phyloP scores from a whole-genome alignment of 768 basidiomycete species.

The Tricholoma matsutake region DNA sequence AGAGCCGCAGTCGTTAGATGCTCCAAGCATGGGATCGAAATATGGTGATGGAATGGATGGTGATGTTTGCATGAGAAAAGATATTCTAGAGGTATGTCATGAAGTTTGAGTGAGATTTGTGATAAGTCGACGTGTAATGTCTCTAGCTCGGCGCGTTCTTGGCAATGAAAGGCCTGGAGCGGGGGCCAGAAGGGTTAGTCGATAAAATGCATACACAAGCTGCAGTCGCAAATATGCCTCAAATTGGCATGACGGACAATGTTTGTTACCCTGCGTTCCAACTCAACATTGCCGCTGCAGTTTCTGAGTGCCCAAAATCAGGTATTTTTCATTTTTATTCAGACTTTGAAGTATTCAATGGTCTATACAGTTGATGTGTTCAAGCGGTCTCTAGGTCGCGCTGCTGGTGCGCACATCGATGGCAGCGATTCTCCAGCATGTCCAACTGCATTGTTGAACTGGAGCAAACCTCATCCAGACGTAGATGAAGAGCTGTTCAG shows the following conservation, averaged over 20 bases:
- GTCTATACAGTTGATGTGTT: not conserved
- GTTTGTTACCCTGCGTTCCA: not conserved
- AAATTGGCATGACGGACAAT: not conserved
- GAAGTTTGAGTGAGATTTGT: not conserved
- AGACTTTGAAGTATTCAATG: not conserved
- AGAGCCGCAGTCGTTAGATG: not conserved
- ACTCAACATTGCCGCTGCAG: not conserved
- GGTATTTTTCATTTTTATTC: not conserved
- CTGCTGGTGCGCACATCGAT: not conserved
- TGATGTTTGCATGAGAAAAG: not conserved
- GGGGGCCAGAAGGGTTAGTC: not conserved
- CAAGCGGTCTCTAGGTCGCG: not conserved
- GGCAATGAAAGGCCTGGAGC: not conserved
- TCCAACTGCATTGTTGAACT: not conserved
- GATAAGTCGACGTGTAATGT: not conserved
- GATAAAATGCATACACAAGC: not conserved
- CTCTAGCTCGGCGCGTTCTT: not conserved
- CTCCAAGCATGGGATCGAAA: not conserved
- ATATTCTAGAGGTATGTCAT: not conserved
- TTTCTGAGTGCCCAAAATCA: not conserved
- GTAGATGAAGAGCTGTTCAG: not conserved
- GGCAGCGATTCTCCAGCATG: not conserved
- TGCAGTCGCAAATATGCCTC: not conserved
- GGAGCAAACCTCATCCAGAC: not conserved
- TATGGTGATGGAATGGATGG: not conserved